These are phyloP conservation scores for Leccinum disarticulatum DNA, from an alignment of 768 basidiomycete species.

Conservation along the genomic window DNA sequence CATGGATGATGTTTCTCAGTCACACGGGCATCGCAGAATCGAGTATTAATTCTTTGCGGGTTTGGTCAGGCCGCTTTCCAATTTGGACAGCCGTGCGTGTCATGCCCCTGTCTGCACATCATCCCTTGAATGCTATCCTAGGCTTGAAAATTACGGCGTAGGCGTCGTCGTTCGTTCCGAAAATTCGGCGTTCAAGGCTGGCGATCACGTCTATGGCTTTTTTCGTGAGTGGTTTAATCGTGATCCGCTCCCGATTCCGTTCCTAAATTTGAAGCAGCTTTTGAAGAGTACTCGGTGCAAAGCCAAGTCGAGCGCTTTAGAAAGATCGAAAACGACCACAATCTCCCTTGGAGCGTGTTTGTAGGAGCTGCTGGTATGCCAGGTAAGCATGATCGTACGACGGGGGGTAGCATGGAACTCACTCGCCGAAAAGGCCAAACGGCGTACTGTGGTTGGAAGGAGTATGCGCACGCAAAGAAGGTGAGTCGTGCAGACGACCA, in stretches of 20 bases:
- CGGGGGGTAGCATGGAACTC: background rate
- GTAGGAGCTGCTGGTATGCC: constrained; percentile 35
- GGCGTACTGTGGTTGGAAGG: constrained; percentile 20
- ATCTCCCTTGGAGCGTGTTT: constrained; percentile 32
- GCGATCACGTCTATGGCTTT: constrained; percentile 23
- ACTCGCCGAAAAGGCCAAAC: constrained; percentile 24
- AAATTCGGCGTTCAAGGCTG: constrained; percentile 1
- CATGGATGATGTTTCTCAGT: background rate
- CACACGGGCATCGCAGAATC: background rate
- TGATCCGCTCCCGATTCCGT: constrained; percentile 37
- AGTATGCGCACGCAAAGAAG: constrained; percentile 17
- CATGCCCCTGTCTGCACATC: background rate
- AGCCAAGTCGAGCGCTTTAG: background rate
- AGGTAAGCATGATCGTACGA: constrained; percentile 12
- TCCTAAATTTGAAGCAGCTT: constrained; percentile 37
- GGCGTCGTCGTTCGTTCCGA: constrained; percentile 28
- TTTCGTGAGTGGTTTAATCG: constrained; percentile 34
- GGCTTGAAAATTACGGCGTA: constrained; percentile 39
- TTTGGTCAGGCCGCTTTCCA: constrained; percentile 6
- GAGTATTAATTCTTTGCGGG: background rate
- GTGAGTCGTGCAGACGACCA: constrained; percentile 18
- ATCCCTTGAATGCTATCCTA: background rate
- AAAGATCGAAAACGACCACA: constrained; percentile 28
- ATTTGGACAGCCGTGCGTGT: constrained; percentile 19
- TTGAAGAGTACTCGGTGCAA: constrained; percentile 19